These are phyloP conservation scores for Onygenales sp. DNA, from an alignment of 2,329 filamentous ascomycete genomes.

Conservation along the genomic window DNA sequence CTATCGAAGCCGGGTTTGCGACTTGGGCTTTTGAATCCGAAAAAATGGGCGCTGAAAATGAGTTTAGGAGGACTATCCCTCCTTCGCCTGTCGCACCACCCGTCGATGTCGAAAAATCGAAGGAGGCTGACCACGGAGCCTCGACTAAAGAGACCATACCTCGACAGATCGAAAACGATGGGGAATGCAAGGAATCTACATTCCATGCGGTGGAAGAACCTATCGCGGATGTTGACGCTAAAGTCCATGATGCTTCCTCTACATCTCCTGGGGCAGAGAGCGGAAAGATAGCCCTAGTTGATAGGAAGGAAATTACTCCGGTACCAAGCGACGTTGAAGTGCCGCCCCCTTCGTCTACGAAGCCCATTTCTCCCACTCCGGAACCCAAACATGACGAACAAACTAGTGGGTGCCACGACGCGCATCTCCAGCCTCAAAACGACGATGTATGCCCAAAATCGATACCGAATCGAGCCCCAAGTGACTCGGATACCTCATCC, in stretches of 20 bases:
- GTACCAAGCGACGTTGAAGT: too few relatives aligned
- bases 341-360: too few relatives aligned
- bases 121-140: background rate
- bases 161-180: background rate
- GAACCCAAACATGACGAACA: background rate
- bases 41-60: constrained; percentile 58
- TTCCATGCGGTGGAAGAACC: background rate
- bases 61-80: constrained; percentile 32
- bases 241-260: too few relatives aligned
- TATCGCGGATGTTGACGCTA: too few relatives aligned
- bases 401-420: background rate
- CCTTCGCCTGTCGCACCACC: background rate
- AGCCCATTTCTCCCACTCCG: too few relatives aligned
- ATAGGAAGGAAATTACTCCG: too few relatives aligned
- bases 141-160: background rate
- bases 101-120: background rate
- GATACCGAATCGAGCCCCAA: background rate
- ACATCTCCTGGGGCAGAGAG: too few relatives aligned
- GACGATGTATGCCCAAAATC: background rate
- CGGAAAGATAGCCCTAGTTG: too few relatives aligned
- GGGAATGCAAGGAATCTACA: background rate
- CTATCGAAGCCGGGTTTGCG: constrained; percentile 65
- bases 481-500: background rate
- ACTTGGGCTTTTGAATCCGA: constrained; percentile 76
- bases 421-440: too few relatives aligned